Conservation (phyloP, 208 protist genomes). For the Zelonia costaricensis region DNA sequence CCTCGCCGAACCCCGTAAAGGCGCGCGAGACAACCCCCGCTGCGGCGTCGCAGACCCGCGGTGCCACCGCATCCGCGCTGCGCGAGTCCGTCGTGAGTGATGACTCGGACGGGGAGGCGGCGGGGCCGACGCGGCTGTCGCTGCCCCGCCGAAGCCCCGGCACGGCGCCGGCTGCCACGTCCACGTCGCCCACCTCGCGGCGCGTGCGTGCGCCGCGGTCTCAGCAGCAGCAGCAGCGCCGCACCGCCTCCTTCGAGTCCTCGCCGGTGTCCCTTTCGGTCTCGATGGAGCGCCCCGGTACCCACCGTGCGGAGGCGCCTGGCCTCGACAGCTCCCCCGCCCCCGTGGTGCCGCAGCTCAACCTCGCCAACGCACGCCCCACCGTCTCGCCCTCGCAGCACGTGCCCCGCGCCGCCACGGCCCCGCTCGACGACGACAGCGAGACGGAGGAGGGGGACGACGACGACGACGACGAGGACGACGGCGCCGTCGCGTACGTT, state of each 20-base stretch:
- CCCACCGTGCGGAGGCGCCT: not conserved
- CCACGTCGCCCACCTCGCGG: too few species aligned
- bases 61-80: too few species aligned
- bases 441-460: too few species aligned
- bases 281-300: constrained; percentile 13
- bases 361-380: constrained; percentile 8
- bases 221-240: constrained; percentile 7
- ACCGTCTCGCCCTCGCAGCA: constrained; percentile 1
- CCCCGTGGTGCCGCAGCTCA: constrained; percentile 8
- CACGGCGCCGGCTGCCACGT: not conserved
- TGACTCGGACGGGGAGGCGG: constrained; percentile 13
- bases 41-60: too few species aligned
- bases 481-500: constrained; percentile 9
- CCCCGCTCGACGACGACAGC: not conserved
- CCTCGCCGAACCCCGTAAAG: constrained; percentile 12
- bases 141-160: not conserved
- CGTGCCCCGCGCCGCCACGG: not conserved
- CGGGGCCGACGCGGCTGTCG: not conserved
- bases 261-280: constrained; percentile 13
- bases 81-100: constrained; percentile 28
- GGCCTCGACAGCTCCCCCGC: not conserved
- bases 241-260: constrained; percentile 1
- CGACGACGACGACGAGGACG: constrained; percentile 8
- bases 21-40: not conserved
- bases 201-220: too few species aligned